Base-by-base conservation (phyloP, 108 stramenopile genomes). In the Epipyxis sp. region DNA sequence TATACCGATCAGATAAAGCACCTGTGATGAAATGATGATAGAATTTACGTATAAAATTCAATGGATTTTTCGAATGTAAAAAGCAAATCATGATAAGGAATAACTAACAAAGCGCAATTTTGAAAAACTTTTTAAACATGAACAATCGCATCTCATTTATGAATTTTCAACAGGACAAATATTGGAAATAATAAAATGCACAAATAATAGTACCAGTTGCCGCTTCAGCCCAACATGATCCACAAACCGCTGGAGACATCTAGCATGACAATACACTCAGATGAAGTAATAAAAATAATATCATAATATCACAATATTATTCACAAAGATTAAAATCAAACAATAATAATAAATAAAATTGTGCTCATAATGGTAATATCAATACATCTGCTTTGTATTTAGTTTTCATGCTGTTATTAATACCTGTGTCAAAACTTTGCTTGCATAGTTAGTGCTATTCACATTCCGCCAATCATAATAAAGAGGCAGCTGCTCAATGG, bases 151-250 rank as follows among this genome's bases (percentile, higher is more conserved):
- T 50, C 6, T 50, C 20, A 6, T 50, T 6, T 50, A 20, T 13
- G 46, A 50, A 50, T 6, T 20, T 6, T 13, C 46, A 20, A 20
- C 13, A 50, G 46, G 46, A 20, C 6, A 50, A 50, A 50, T 13
- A n/a, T n/a, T n/a, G n/a, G n/a, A n/a, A n/a, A n/a, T n/a, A n/a
- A 20, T 25, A 57, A 25, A 57, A 25, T 57, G 54, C 16, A 20
- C 54, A 37, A 37, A 10, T 10, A 37, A 37, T 6, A 3, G 10
- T 65, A 65, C 61, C 61, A 35, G 94, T 82, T 71, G 94, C 88
- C 34, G 88, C 92, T 69, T 95, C 93, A 1, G 94, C 94, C 96
- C 96, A 97, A 84, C 96, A 97, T 16, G 85, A 89, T 10, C 89
- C 89, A 81, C 88, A 87, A 29, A 74, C 50, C 3, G 44, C 20